These are phyloP conservation scores for Vitis hybrid DNA, from an alignment of 177 flowering plant species.

Conservation along the genomic window DNA sequence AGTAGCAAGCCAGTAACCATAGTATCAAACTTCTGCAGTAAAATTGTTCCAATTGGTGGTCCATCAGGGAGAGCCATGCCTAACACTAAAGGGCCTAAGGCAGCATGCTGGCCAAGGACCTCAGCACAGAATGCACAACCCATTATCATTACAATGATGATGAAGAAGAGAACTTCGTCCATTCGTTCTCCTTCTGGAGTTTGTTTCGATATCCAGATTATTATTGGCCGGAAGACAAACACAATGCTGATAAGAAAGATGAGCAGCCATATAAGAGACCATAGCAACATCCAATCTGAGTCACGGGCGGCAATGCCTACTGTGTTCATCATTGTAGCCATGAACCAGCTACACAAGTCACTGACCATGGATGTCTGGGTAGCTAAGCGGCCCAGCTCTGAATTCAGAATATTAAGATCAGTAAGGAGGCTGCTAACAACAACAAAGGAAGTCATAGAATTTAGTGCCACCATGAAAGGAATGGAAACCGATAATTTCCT, in stretches of 20 bases:
- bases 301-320: too few relatives aligned
- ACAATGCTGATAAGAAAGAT: background rate
- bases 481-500: background rate
- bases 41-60: slow-evolving; percentile 29
- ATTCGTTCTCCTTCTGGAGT: slow-evolving; percentile 18
- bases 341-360: background rate
- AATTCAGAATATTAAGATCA: slow-evolving; percentile 17
- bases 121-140: slow-evolving; percentile 12
- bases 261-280: too few relatives aligned
- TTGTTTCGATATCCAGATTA: slow-evolving; percentile 8
- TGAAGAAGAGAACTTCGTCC: background rate
- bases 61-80: slow-evolving; percentile 32
- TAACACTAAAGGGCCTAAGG: slow-evolving; percentile 25
- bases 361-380: background rate
- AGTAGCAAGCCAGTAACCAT: slow-evolving; percentile 10
- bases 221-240: slow-evolving; percentile 6
- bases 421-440: slow-evolving; percentile 2
- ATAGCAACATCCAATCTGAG: too few relatives aligned
- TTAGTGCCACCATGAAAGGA: background rate
- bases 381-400: slow-evolving; percentile 19
- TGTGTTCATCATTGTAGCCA: too few relatives aligned
- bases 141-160: slow-evolving; percentile 9
- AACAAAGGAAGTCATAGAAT: slow-evolving; percentile 5
- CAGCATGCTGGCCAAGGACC: slow-evolving; percentile 24
- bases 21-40: slow-evolving; percentile 16